phyloP scores from a whole-genome alignment of 1,139 yeast genomes.

The Sugiyamaella japonica region DNA sequence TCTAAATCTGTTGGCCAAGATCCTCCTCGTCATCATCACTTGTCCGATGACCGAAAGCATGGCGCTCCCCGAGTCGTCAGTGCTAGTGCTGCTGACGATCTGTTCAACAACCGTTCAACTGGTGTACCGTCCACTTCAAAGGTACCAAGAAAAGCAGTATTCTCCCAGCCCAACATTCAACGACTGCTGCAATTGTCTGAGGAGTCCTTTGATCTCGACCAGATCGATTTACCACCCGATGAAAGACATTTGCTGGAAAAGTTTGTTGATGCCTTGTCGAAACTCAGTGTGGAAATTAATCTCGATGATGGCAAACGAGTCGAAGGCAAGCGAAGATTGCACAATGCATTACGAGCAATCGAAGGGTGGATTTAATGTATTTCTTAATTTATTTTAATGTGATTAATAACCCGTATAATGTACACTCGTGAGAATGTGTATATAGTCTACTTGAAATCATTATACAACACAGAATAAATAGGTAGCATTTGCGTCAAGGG shows the following conservation, averaged over 20 bases:
- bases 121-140: constrained; percentile 8
- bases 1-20: background rate
- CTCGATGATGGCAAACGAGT: constrained; percentile 76
- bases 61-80: background rate
- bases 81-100: constrained; percentile 1
- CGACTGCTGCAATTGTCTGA: constrained; percentile 32
- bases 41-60: background rate
- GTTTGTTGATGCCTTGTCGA: constrained; percentile 77
- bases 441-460: background rate
- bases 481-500: background rate
- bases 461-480: constrained; percentile 1
- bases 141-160: constrained; percentile 18
- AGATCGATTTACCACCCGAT: constrained; percentile 68
- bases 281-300: constrained; percentile 87
- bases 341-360: constrained; percentile 75
- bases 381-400: background rate
- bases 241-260: constrained; percentile 81
- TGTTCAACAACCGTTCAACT: constrained; percentile 5
- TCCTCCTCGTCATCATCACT: background rate
- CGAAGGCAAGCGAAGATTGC: constrained; percentile 76
- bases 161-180: constrained; percentile 34
- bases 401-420: background rate
- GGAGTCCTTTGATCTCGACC: constrained; percentile 56
- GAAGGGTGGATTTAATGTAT: constrained; percentile 62
- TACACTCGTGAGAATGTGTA: no score